Evolutionary conservation across 306 rosid genomes (phyloP), one percentile per base, ranked within the genome.

Genomic region (Glycine soja): DNA sequence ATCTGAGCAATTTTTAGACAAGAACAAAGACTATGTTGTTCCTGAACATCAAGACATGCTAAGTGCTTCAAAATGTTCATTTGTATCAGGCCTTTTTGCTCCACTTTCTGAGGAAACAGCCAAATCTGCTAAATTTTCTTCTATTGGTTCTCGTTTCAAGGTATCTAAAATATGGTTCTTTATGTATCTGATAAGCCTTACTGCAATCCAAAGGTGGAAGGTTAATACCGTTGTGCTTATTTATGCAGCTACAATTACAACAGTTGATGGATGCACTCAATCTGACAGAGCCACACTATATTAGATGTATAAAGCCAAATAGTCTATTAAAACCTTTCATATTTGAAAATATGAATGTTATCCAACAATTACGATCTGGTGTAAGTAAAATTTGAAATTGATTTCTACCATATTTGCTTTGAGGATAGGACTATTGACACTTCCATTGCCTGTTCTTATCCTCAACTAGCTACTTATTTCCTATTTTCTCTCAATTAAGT

Each of bases 231-330:
- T 79, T 85, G 46, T 64, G 67, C 82, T 61, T 77, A 24, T 82
- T 84, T 81, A 53, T 84, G 90, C 95, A 95, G 99, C 92, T 86
- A 80, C 98, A 93, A 86, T 88, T 95, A 72, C 98, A 95, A 87
- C 96, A 93, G 59, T 87, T 95, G 89, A 95, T 95, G 98, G 99
- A 95, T 58, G 86, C 90, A 0, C 86, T 95, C 72, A 91, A 87
- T 51, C 75, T 88, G 63, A 93, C 96, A 71, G 91, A 93, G 64
- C 98, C 97, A 78, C 95, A 93, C 86, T 93, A 95, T 86, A 93
- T 95, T 70, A 90, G 99, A 91, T 95, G 99, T 77, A 90, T 95
- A 84, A 93, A 95, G 88, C 99, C 97, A 68, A 95, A 95, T 85
- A 89, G 0, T 84, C 56, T 81, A 48, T 82, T 89, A 70, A 81